phyloP scores from a whole-genome alignment of 148 eudicot species.

The Rhododendron ovatum region DNA sequence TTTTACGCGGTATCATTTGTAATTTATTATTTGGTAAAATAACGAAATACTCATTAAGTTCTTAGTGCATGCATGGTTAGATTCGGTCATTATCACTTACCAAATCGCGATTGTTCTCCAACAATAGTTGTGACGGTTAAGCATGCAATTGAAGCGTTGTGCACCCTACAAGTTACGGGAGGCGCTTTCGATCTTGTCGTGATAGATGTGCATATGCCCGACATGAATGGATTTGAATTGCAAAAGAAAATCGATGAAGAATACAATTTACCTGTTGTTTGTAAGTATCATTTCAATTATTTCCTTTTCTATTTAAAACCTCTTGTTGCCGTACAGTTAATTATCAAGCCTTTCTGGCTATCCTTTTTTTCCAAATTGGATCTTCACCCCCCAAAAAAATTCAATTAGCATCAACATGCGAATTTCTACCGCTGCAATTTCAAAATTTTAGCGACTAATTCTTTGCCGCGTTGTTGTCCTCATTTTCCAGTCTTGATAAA shows the following conservation, averaged over 20 bases:
- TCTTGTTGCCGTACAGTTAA: constrained; percentile 17
- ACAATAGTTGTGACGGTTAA: constrained; percentile 42
- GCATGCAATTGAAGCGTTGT: constrained; percentile 43
- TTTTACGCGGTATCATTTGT: not conserved
- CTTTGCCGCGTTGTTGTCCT: no score
- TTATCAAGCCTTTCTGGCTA: not conserved
- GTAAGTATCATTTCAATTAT: constrained; percentile 29
- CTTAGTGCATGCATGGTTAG: not conserved
- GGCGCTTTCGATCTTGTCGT: constrained; percentile 42
- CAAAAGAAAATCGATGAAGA: constrained; percentile 36
- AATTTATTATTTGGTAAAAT: not conserved
- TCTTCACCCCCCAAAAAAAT: not conserved
- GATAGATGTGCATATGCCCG: constrained; percentile 64
- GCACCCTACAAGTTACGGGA: constrained; percentile 25
- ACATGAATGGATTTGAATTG: constrained; percentile 57
- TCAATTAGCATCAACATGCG: not conserved
- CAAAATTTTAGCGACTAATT: not conserved
- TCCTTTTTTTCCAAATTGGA: not conserved
- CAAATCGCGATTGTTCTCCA: not conserved
- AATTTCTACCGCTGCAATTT: not conserved
- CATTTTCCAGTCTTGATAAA: not conserved
- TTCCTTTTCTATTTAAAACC: no score
- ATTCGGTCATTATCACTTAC: not conserved
- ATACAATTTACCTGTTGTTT: constrained; percentile 48
- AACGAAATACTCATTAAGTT: not conserved